Evolutionary conservation across 2,329 filamentous ascomycete species (phyloP), one percentile per base, ranked within the genome.

Genomic region (Fusarium papillatum): DNA sequence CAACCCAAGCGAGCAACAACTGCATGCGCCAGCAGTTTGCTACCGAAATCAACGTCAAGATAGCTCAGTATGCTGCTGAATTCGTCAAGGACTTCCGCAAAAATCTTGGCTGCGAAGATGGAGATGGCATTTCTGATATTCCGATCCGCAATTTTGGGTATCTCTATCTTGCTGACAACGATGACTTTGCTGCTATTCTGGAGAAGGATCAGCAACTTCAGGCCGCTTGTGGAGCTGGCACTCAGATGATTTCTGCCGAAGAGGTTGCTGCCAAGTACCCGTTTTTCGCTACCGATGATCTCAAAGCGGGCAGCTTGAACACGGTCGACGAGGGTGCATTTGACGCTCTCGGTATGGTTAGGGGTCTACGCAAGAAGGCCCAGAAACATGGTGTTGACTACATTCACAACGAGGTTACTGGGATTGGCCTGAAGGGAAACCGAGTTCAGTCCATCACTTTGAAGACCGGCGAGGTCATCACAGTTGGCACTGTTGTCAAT

Each of bases 21-120:
- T 73, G 71, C 17, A 72, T 73, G 69, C 61, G 69, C 8, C 71
- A 72, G 46, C 71, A 73, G 24, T 73, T 72, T 5, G 71, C 69
- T 1, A 72, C 69, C 4, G 61, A 66, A 7, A 72, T 69, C 55
- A 72, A 73, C 6, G 39, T 73, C 46, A 66, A 69, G 46, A 69
- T 72, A 22, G 61, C 62, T 13, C 61, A 72, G 29, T 72, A 73
- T 11, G 62, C 71, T 19, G 69, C 71, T 14, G 55, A 66, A 3
- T 72, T 72, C 4, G 65, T 72, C 26, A 72, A 66, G 43, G 55
- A 61, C 6, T 73, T 66, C 34, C 65, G 69, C 7, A 69, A 55
- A 7, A 73, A 69, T 10, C 55, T 73, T 31, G 53, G 63, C 14
- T 71, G 48, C 3, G 48, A 50, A 29, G 66, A 59, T 2, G 48